Percentiles rank a stretch among this genome's conserved stretches.
Conservation (phyloP, 2,329 filamentous ascomycete genomes). For the Emericellopsis cladophorae region DNA sequence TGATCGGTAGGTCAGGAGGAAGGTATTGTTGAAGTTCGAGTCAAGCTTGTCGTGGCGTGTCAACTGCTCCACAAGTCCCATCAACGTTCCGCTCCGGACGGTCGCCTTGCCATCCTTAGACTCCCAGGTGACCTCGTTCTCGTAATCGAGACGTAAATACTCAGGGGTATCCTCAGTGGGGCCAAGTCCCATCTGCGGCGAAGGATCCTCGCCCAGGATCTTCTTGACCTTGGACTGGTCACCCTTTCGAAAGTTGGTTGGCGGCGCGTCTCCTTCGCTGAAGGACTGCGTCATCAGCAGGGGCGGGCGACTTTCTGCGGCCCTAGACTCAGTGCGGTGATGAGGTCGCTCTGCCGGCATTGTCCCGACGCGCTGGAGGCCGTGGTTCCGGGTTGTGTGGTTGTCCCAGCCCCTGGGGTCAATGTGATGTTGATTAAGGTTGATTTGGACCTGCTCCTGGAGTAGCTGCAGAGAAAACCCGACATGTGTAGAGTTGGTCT, state of each 20-base stretch:
- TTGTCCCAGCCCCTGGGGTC: slow-evolving; percentile 32
- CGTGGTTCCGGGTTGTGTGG: slow-evolving; percentile 30
- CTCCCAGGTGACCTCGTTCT: slow-evolving; percentile 84
- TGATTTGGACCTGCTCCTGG: slow-evolving; percentile 62
- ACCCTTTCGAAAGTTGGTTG: slow-evolving; percentile 42
- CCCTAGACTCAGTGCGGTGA: slow-evolving; percentile 42
- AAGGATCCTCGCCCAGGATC: slow-evolving; percentile 53
- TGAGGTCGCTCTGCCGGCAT: slow-evolving; percentile 44
- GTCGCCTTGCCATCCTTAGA: slow-evolving; percentile 61
- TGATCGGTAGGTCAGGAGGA: slow-evolving; percentile 90
- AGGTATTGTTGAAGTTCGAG: slow-evolving; percentile 93
- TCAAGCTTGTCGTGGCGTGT: slow-evolving; percentile 94
- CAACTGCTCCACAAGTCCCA: slow-evolving; percentile 84
- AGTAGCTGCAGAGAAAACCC: slow-evolving; percentile 79
- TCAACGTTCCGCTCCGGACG: slow-evolving; percentile 79
- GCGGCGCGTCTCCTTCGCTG: slow-evolving; percentile 41
- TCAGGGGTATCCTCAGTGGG: slow-evolving; percentile 67
- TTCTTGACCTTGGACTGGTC: slow-evolving; percentile 53
- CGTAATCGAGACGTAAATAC: slow-evolving; percentile 76
- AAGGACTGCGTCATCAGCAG: slow-evolving; percentile 49
- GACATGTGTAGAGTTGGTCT: slow-evolving; percentile 77
- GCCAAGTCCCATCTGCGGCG: slow-evolving; percentile 28
- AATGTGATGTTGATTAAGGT: slow-evolving; percentile 23
- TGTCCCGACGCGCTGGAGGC: slow-evolving; percentile 41
- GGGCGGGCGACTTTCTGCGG: slow-evolving; percentile 27